These are phyloP conservation scores for Trapa bicornis DNA, from an alignment of 345 rosid species.

Conservation along the genomic window DNA sequence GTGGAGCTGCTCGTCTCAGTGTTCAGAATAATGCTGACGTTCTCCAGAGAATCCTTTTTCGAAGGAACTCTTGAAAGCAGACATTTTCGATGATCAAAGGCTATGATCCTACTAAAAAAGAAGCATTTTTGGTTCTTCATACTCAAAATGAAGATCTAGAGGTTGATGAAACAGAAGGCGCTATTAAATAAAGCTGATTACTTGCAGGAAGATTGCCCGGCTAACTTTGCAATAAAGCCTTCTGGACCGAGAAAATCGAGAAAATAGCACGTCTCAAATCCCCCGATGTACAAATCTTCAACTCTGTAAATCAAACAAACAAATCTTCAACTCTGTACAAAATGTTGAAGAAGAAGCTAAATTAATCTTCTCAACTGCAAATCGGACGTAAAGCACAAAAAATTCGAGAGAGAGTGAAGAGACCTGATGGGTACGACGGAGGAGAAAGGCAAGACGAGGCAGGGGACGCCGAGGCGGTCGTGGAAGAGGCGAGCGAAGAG, in stretches of 20 bases:
- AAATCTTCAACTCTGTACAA: neutral
- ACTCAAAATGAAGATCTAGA: neutral
- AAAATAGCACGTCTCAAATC: conserved; percentile 50
- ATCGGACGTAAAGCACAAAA: neutral
- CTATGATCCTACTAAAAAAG: conserved; percentile 36
- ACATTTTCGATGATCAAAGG: conserved; percentile 72
- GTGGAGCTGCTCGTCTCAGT: conserved; percentile 55
- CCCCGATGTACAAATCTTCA: conserved; percentile 38
- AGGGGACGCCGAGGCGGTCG: conserved; percentile 45
- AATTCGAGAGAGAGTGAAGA: neutral
- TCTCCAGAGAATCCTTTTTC: conserved; percentile 15
- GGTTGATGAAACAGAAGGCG: neutral
- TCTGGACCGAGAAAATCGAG: conserved; percentile 57
- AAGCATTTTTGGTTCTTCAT: neutral
- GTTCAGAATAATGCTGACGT: conserved; percentile 30
- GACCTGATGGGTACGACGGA: conserved; percentile 54
- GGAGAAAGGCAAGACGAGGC: conserved; percentile 63
- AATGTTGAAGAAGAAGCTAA: neutral
- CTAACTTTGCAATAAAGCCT: conserved; percentile 32
- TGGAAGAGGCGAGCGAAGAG: conserved; percentile 73
- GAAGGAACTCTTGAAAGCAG: conserved; percentile 20
- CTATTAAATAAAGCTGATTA: conserved; percentile 16
- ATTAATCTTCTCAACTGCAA: neutral
- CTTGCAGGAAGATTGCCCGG: conserved; percentile 36
- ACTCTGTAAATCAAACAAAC: conserved; percentile 20